phyloP scores from a whole-genome alignment of 2,329 filamentous ascomycete species.

The Waltergamsia citrina region DNA sequence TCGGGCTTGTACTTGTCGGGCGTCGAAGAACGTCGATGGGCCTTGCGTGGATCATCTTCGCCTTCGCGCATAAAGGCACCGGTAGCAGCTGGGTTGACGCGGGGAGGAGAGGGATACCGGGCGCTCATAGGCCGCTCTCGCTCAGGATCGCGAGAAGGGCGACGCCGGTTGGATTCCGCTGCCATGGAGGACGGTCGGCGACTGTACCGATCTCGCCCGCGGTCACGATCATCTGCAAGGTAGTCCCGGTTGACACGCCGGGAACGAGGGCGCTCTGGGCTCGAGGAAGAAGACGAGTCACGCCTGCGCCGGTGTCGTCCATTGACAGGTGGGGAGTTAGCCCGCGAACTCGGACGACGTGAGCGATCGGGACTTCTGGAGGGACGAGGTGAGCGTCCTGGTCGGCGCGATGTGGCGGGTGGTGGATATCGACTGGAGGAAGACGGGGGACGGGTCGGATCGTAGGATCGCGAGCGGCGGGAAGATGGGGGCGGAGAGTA shows the following conservation, averaged over 20 bases:
- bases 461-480: not conserved
- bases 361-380: not conserved
- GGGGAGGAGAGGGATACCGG: not conserved
- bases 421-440: not conserved
- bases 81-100: not conserved
- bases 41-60: constrained; percentile 1
- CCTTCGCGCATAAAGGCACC: constrained; percentile 1
- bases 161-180: no score
- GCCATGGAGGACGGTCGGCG: no score
- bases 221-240: not conserved
- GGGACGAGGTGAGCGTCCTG: not conserved
- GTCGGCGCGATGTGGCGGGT: not conserved
- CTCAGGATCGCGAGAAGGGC: no score
- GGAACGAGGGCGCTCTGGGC: constrained; percentile 1
- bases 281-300: constrained; percentile 2
- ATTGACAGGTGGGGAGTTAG: not conserved
- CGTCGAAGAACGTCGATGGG: constrained; percentile 6
- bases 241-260: constrained; percentile 1
- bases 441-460: not conserved
- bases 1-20: constrained; percentile 9
- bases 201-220: no score
- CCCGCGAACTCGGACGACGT: not conserved
- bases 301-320: constrained; percentile 1
- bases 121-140: not conserved
- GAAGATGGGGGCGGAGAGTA: not conserved